Evolutionary conservation across 2,329 filamentous ascomycete species (phyloP), one percentile per base, ranked within the genome.

Genomic region (Ophiognomonia clavigignenti-juglandacearum): DNA sequence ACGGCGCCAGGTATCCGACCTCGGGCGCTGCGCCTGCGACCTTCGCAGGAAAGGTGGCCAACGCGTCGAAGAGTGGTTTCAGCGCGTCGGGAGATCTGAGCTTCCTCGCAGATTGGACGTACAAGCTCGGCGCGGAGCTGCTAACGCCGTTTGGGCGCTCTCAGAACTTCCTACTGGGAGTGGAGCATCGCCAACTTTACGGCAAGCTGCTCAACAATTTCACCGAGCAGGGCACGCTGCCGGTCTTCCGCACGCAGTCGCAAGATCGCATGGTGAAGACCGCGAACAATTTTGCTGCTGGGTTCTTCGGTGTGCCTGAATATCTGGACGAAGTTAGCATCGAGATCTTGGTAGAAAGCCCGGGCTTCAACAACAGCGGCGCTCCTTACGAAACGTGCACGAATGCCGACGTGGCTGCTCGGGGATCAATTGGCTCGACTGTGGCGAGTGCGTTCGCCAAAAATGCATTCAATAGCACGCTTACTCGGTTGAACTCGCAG

Each of bases 131-230:
- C 10, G 63, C 59, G 10, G 58, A 66, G 47, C 55, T 63, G 9
- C 61, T 67, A 36, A 64, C 63, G 6, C 62, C 64, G 18, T 68
- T 67, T 52, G 65, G 65, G 39, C 59, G 66, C 26, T 64, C 61
- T 47, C 66, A 73, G 53, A 61, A 65, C 42, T 71, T 71, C 53
- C 53, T 67, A 11, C 59, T 71, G 3, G 68, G 68, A 8, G 53
- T 70, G 11, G 58, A 61, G 43, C 61, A 70, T 48, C 64, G 68
- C 14, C 63, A 70, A 50, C 59, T 71, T n/a, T 71, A 66, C 37
- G 63, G 68, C 7, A 57, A 66, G 39, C 60, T 71, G 11, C 63
- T 72, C 35, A 71, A 70, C 51, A 71, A 71, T 56, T 71, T 71
- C 48, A 64, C 61, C 27, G 58, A 56, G 43, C 59, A 63, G 2